Evolutionary conservation across 1,284 basidiomycete species (phyloP).

Genomic region (Malassezia furfur): DNA sequence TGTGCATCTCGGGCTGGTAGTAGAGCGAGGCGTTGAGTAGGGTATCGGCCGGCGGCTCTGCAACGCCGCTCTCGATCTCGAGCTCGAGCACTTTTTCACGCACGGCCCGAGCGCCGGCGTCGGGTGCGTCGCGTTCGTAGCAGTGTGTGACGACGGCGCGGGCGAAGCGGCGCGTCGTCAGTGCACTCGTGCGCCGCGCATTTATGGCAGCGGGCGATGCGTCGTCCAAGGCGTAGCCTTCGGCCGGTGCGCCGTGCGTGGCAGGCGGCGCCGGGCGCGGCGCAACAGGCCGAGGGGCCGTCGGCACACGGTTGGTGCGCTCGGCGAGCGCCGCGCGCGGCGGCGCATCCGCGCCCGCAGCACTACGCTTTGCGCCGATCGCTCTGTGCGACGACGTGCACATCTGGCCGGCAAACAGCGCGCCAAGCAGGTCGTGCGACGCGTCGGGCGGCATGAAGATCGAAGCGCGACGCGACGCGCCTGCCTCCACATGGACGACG

Average conservation of each 20-base stretch:
- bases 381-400: too few species aligned
- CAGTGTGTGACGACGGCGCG: conserved; percentile 1
- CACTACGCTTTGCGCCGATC: too few species aligned
- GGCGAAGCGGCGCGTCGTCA: conserved; percentile 1
- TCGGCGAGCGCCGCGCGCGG: too few species aligned
- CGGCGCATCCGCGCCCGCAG: too few species aligned
- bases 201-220: neutral
- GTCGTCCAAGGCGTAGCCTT: neutral
- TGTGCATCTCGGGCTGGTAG: neutral
- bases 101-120: neutral
- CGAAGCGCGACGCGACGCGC: neutral
- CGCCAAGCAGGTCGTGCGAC: neutral
- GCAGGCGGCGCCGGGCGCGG: too few species aligned
- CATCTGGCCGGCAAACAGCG: neutral
- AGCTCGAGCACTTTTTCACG: conserved; percentile 16
- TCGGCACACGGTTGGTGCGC: too few species aligned
- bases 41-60: neutral
- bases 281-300: too few species aligned
- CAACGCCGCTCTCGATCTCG: neutral
- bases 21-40: neutral
- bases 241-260: neutral
- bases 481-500: too few species aligned
- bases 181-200: neutral
- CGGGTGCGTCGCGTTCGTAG: neutral
- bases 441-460: too few species aligned